Evolutionary conservation across 169 alveolate species (phyloP).

Genomic region (Babesia bigemina): DNA sequence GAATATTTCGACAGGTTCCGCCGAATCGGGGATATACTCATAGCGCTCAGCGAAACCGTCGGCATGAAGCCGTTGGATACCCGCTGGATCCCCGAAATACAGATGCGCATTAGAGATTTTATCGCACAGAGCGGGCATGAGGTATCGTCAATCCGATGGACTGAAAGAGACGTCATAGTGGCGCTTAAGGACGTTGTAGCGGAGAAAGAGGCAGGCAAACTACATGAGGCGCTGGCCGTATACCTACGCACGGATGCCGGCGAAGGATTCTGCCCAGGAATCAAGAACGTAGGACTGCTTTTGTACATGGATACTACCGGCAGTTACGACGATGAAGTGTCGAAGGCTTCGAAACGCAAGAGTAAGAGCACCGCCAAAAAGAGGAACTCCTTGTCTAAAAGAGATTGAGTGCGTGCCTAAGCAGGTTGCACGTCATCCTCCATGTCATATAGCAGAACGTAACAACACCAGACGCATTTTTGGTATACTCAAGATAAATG

Average conservation of each 20-base stretch:
- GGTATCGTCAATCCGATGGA: conserved; percentile 50
- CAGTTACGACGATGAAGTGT: neutral
- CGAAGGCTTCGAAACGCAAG: neutral
- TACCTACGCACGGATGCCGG: conserved; percentile 18
- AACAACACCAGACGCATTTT: no score
- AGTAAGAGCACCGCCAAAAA: neutral
- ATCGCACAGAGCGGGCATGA: conserved; percentile 7
- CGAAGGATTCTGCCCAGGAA: neutral
- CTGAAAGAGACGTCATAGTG: conserved; percentile 33
- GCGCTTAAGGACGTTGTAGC: conserved; percentile 27
- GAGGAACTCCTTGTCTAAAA: neutral
- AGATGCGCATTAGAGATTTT: conserved; percentile 25
- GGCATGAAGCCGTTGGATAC: conserved; percentile 42
- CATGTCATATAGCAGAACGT: no score
- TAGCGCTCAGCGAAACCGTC: conserved; percentile 34
- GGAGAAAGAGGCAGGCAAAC: neutral
- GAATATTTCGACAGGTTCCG: conserved; percentile 31
- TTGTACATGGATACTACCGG: conserved; percentile 23
- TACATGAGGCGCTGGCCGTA: conserved; percentile 9
- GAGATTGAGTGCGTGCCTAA: no score
- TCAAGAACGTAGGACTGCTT: conserved; percentile 17
- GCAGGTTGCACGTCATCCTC: no score
- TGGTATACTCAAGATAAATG: no score
- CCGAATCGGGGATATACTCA: conserved; percentile 41
- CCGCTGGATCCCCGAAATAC: conserved; percentile 50